Conservation (phyloP, 441 rosid species). For the Erysimum pusillum region DNA sequence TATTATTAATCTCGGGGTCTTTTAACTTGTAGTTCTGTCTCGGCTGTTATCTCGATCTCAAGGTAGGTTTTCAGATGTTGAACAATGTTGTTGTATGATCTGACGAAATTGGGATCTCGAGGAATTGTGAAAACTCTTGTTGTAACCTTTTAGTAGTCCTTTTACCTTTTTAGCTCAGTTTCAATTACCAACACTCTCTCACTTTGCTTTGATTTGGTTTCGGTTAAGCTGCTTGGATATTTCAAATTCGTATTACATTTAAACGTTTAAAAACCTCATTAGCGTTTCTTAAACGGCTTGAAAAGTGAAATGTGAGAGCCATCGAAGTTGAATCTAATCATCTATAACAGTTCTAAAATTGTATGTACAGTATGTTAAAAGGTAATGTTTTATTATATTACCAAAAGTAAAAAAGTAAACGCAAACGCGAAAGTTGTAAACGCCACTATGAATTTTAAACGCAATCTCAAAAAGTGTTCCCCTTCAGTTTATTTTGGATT, state of each 20-base stretch:
- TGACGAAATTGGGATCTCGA: slow-evolving; percentile 41
- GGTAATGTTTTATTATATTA: too few species aligned
- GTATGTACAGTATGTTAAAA: too few species aligned
- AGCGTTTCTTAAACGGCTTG: too few species aligned
- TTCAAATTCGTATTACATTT: neutral
- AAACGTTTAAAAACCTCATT: neutral
- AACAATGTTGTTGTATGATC: slow-evolving; percentile 46
- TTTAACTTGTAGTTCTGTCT: slow-evolving; percentile 34
- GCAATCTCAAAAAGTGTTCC: neutral
- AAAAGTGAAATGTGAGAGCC: neutral
- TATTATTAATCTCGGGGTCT: slow-evolving; percentile 21
- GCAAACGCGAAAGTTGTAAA: neutral
- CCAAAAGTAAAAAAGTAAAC: neutral
- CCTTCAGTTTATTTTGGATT: neutral
- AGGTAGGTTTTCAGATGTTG: slow-evolving; percentile 39
- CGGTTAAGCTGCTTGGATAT: neutral
- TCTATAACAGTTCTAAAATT: neutral
- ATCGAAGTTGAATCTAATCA: neutral
- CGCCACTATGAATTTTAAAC: neutral
- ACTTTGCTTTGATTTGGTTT: slow-evolving; percentile 2
- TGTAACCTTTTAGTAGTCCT: slow-evolving; percentile 36
- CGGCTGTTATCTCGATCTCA: slow-evolving; percentile 41
- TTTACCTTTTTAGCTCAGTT: slow-evolving; percentile 1
- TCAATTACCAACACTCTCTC: slow-evolving; percentile 6
- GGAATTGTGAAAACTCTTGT: slow-evolving; percentile 36